phyloP scores from a whole-genome alignment of 2,329 filamentous ascomycete genomes.

The Elsinoe batatas region DNA sequence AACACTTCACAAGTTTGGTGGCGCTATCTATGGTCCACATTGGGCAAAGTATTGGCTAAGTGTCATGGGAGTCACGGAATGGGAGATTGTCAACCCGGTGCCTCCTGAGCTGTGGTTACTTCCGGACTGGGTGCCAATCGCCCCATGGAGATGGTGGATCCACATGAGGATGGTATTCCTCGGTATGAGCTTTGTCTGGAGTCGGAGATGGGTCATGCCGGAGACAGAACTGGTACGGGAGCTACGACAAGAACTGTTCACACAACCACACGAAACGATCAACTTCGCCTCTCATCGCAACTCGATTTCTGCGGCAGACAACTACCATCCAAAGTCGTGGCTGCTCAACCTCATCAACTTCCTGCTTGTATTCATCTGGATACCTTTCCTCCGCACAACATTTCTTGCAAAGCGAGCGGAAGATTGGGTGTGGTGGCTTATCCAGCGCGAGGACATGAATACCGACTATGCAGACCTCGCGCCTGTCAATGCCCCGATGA shows the following conservation, averaged over 20 bases:
- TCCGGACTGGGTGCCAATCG: constrained; percentile 23
- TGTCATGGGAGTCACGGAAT: constrained; percentile 69
- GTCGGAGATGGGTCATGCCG: constrained; percentile 68
- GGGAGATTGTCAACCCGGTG: constrained; percentile 90
- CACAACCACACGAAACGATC: constrained; percentile 66
- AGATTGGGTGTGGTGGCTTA: constrained; percentile 68
- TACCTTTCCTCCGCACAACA: constrained; percentile 61
- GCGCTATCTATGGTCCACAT: constrained; percentile 73
- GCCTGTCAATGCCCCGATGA: constrained; percentile 85
- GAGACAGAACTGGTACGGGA: constrained; percentile 53
- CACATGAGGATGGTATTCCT: constrained; percentile 96
- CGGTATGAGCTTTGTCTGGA: constrained; percentile 85
- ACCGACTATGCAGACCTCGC: constrained; percentile 79
- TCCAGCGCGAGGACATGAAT: constrained; percentile 87
- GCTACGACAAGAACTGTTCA: constrained; percentile 73
- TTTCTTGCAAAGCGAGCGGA: constrained; percentile 62
- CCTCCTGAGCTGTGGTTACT: constrained; percentile 79
- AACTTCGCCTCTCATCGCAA: constrained; percentile 72
- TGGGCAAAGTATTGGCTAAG: constrained; percentile 98
- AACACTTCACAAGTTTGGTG: constrained; percentile 74
- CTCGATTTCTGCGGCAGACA: constrained; percentile 66
- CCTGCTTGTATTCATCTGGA: constrained; percentile 68
- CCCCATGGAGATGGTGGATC: constrained; percentile 92
- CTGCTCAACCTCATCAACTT: constrained; percentile 71
- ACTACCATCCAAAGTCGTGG: constrained; percentile 89